Evolutionary conservation across 192 early-diverging fungal genomes (phyloP).

Genomic region (Mortierella alpina): DNA sequence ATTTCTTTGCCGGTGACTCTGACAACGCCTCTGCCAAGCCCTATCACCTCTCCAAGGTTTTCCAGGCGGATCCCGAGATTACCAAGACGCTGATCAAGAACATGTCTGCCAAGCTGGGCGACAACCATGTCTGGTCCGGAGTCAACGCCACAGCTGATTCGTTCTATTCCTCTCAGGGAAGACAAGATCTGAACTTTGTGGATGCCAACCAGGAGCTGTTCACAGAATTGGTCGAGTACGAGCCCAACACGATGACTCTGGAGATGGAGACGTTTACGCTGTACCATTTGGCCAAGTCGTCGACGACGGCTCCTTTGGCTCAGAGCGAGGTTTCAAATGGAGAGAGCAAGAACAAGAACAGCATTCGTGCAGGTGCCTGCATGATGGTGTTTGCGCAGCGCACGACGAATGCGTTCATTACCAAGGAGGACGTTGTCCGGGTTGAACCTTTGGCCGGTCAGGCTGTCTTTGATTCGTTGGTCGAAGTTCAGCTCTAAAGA

Average conservation of each 20-base stretch:
- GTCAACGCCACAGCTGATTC: conserved; percentile 83
- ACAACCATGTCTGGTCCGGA: conserved; percentile 63
- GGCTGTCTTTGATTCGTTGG: conserved; percentile 72
- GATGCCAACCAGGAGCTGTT: conserved; percentile 83
- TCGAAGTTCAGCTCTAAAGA: conserved; percentile 43
- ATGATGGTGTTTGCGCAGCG: conserved; percentile 90
- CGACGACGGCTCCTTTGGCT: conserved; percentile 20
- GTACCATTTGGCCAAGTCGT: conserved; percentile 79
- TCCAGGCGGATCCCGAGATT: conserved; percentile 72
- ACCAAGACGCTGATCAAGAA: conserved; percentile 38
- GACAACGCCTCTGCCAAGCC: conserved; percentile 30
- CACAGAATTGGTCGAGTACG: conserved; percentile 48
- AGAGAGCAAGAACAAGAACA: conserved; percentile 26
- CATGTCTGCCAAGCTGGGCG: conserved; percentile 52
- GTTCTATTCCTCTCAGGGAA: conserved; percentile 90
- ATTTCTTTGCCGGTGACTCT: conserved; percentile 69
- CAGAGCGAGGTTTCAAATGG: neutral
- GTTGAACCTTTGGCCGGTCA: conserved; percentile 69
- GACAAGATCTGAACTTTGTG: conserved; percentile 74
- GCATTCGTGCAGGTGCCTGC: conserved; percentile 79
- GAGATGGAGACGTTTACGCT: conserved; percentile 93
- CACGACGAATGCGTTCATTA: conserved; percentile 73
- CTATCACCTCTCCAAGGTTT: conserved; percentile 74
- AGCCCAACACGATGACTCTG: conserved; percentile 67
- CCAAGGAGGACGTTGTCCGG: conserved; percentile 57